These are phyloP conservation scores for Marasmius sp. DNA, from an alignment of 1,284 basidiomycete genomes.

Conservation along the genomic window DNA sequence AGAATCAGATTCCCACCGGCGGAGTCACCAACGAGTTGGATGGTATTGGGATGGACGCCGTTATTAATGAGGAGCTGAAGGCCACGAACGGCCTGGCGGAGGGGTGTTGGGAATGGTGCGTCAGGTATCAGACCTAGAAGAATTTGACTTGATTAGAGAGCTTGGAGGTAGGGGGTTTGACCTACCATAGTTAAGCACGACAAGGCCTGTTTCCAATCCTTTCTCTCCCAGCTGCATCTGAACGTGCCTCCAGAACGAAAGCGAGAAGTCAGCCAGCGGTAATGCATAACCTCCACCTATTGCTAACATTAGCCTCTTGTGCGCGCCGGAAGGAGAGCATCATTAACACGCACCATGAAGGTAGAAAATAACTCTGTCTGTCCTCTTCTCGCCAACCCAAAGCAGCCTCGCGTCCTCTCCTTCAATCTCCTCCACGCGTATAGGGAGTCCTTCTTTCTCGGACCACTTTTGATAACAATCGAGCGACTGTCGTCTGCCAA, in stretches of 20 bases:
- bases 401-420: not conserved
- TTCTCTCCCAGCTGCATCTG: slow-evolving; percentile 8
- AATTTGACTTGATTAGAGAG: not conserved
- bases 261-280: slow-evolving; percentile 7
- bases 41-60: slow-evolving; percentile 18
- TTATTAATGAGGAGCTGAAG: slow-evolving; percentile 14
- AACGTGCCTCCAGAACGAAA: slow-evolving; percentile 13
- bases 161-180: not conserved
- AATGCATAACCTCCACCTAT: slow-evolving; percentile 16
- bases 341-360: not conserved
- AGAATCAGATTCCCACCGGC: slow-evolving; percentile 35
- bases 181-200: slow-evolving; percentile 15
- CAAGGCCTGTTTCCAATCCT: slow-evolving; percentile 12
- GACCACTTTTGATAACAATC: too few species aligned
- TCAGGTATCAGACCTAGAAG: slow-evolving; percentile 15
- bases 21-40: slow-evolving; percentile 31
- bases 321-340: not conserved
- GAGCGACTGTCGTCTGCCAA: too few species aligned
- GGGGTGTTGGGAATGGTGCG: slow-evolving; percentile 19
- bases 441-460: not conserved
- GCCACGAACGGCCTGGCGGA: slow-evolving; percentile 18
- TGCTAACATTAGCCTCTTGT: not conserved
- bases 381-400: slow-evolving; percentile 9
- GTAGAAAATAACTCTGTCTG: slow-evolving; percentile 2
- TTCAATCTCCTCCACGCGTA: not conserved